Base-by-base conservation (phyloP, 352 stramenopile species). In the Blastocystis sp. region DNA sequence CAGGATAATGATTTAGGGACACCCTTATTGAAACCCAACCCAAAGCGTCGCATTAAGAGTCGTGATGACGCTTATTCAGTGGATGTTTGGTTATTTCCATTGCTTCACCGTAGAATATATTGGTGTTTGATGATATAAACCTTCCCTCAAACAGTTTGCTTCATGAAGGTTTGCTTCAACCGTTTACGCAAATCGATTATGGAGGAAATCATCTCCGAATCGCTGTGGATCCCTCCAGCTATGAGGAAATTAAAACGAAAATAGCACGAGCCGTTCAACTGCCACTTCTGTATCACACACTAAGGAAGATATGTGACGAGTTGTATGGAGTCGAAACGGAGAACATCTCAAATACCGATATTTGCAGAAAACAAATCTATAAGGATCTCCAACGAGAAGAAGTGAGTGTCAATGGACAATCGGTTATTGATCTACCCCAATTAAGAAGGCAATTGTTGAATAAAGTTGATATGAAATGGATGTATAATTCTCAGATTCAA, bases 121-220 rank as follows among this genome's bases (percentile, higher is more conserved):
- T 73, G 14, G 32, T 73, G 7, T 73, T 73, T 39, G 51, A 73
- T 39, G 61, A 73, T n/a, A 73, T 39, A 9, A 39, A 73, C 32
- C 12, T 73, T 73, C 61, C 57, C 32, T 46, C 11, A 27, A 24
- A 29, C n/a, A 21, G 19, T 12, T 67, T 29, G 11, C 58, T 14
- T 73, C 61, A 19, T 14, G 7, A 73, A 24, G 5, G 16, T 9
- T 46, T 46, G 32, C 27, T 66, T 29, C 32, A 12, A 19, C 12
- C n/a, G 11, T 14, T 39, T 39, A 46, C n/a, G 7, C 14, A 37
- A 73, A 37, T 73, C 24, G 12, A 7, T 7, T 73, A 14, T 5
- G 61, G 61, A 46, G 24, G 51, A 5, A 73, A 73, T 46, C 32
- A 14, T 39, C 19, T 73, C 24, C 19, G 16, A 6, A 21, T 73